Evolutionary conservation across 2,329 filamentous ascomycete genomes (phyloP).

Genomic region (Xylariomycetidae sp.): DNA sequence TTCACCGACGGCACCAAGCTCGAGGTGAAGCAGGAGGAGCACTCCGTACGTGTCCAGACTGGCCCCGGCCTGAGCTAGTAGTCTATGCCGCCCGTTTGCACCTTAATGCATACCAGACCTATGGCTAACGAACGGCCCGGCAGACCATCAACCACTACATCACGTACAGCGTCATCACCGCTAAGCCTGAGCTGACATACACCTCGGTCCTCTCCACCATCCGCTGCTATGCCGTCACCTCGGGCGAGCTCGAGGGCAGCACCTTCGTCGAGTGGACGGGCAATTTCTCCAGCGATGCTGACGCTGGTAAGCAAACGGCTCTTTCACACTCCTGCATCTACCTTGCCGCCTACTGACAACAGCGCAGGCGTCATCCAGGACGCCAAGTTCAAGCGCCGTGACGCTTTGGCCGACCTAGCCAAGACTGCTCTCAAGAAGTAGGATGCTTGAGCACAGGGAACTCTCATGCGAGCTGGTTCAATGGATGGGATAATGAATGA

Average conservation of each 20-base stretch:
- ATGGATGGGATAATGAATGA: too few relatives aligned
- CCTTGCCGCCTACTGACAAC: conserved; percentile 9
- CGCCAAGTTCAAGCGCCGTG: conserved; percentile 71
- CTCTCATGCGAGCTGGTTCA: too few relatives aligned
- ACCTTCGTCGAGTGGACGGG: conserved; percentile 67
- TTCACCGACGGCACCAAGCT: conserved; percentile 66
- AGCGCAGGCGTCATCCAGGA: conserved; percentile 63
- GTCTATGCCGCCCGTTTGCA: too few relatives aligned
- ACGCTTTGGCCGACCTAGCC: conserved; percentile 63
- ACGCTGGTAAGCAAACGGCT: conserved; percentile 52
- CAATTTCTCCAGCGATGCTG: conserved; percentile 67
- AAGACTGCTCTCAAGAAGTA: conserved; percentile 38
- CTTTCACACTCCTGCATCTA: conserved; percentile 1
- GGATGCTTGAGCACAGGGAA: too few relatives aligned
- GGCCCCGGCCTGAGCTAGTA: too few relatives aligned
- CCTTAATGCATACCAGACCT: too few relatives aligned
- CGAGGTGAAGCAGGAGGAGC: conserved; percentile 73
- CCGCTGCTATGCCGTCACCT: conserved; percentile 61
- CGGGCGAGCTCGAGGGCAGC: conserved; percentile 57
- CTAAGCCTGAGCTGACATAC: conserved; percentile 61
- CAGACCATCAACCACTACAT: conserved; percentile 70
- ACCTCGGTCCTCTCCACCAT: conserved; percentile 64
- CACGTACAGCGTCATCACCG: conserved; percentile 67
- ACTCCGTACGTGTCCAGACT: conserved; percentile 48
- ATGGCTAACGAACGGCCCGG: conserved; percentile 6